Conservation (phyloP, 2,329 filamentous ascomycete genomes). For the Lachnellula hyalina region DNA sequence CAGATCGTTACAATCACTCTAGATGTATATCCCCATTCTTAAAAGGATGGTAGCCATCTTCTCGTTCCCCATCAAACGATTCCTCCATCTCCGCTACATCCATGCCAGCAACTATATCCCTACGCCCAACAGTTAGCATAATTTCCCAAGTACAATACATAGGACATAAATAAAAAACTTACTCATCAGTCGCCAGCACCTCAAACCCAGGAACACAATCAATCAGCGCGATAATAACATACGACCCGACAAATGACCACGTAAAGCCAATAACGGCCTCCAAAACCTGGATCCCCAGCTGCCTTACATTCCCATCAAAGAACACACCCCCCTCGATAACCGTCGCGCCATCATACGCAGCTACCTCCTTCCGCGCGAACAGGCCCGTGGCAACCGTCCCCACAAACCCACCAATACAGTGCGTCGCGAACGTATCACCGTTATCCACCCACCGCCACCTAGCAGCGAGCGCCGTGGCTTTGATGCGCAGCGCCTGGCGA, state of each 20-base stretch:
- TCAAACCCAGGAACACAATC: conserved; percentile 49
- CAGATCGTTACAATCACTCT: neutral
- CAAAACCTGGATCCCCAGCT: conserved; percentile 45
- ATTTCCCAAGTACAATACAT: neutral
- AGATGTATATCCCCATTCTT: conserved; percentile 4
- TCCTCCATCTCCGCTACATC: conserved; percentile 48
- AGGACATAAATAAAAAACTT: conserved; percentile 25
- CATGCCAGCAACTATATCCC: conserved; percentile 42
- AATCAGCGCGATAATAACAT: conserved; percentile 43
- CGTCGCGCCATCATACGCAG: conserved; percentile 43
- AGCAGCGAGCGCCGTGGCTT: conserved; percentile 44
- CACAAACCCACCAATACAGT: conserved; percentile 46
- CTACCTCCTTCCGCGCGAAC: conserved; percentile 46
- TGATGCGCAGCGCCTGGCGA: conserved; percentile 47
- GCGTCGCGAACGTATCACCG: conserved; percentile 50
- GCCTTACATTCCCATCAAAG: conserved; percentile 46
- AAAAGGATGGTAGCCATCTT: conserved; percentile 15
- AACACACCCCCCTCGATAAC: conserved; percentile 46
- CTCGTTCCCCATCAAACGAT: conserved; percentile 28
- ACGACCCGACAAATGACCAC: conserved; percentile 46
- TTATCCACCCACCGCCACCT: conserved; percentile 48
- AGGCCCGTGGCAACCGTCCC: conserved; percentile 46
- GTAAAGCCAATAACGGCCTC: conserved; percentile 46
- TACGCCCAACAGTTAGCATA: conserved; percentile 13
- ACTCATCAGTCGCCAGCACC: conserved; percentile 48